Evolutionary conservation across 2,329 filamentous ascomycete genomes (phyloP).

Genomic region (Camptophora hylomeconis): DNA sequence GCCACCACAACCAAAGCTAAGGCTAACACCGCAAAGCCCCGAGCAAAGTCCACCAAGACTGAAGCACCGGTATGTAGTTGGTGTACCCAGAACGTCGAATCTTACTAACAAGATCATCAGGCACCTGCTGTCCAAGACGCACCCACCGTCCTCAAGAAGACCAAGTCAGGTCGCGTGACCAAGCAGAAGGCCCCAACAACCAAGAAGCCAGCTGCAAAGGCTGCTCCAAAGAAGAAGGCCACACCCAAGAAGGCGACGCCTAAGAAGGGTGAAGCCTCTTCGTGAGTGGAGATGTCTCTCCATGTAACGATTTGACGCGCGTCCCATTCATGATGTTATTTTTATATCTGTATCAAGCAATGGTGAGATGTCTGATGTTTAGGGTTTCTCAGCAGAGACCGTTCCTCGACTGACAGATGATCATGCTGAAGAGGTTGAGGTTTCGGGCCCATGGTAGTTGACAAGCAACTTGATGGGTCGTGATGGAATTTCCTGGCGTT

Average conservation of each 20-base stretch:
- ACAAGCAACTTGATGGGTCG: no score
- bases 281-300: slow-evolving; percentile 12
- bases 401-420: no score
- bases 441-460: no score
- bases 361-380: no score
- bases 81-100: not conserved
- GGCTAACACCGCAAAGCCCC: slow-evolving; percentile 34
- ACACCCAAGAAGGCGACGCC: slow-evolving; percentile 24
- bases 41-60: slow-evolving; percentile 20
- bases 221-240: slow-evolving; percentile 37
- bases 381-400: no score
- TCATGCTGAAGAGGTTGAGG: no score
- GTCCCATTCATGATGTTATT: slow-evolving; percentile 6
- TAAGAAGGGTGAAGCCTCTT: slow-evolving; percentile 26
- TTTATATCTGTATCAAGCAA: no score
- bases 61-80: slow-evolving; percentile 18
- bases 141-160: slow-evolving; percentile 60
- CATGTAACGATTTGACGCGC: slow-evolving; percentile 15
- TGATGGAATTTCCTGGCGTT: no score
- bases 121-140: slow-evolving; percentile 57
- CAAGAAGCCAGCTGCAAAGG: slow-evolving; percentile 30
- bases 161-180: slow-evolving; percentile 73
- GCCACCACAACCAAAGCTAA: slow-evolving; percentile 41
- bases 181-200: slow-evolving; percentile 45
- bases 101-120: slow-evolving; percentile 25